Evolutionary conservation across 352 stramenopile genomes (phyloP).

Genomic region (Phytophthora sp.): DNA sequence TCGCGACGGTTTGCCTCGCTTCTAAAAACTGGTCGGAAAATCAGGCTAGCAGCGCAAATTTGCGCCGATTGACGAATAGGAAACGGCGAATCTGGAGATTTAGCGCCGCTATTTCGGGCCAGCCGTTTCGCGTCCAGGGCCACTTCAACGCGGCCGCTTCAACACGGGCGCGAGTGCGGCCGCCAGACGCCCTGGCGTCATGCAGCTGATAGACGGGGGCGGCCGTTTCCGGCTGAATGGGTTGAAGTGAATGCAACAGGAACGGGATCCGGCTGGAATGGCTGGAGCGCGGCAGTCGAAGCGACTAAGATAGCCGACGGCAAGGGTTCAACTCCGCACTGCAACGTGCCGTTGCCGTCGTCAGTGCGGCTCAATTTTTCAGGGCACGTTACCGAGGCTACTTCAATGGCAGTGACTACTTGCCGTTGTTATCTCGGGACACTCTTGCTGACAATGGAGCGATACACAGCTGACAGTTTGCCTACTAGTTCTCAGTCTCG

Average conservation of each 20-base stretch:
- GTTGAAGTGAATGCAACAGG: no score
- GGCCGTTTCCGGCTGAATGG: constrained; percentile 6
- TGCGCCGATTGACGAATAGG: constrained; percentile 6
- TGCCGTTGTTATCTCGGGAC: no score
- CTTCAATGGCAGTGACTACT: not conserved
- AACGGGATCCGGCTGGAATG: no score
- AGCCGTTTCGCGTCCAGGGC: constrained; percentile 23
- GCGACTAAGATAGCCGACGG: constrained; percentile 11
- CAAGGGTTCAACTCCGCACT: not conserved
- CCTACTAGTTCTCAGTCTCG: constrained; percentile 30
- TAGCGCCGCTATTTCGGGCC: not conserved
- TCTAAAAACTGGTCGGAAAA: not conserved
- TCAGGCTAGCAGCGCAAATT: not conserved
- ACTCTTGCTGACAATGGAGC: no score
- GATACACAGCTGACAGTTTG: no score
- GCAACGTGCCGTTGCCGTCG: constrained; percentile 6
- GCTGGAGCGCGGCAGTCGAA: not conserved
- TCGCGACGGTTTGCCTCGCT: constrained; percentile 17
- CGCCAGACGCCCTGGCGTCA: not conserved
- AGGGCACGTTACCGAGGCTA: not conserved
- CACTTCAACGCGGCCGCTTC: not conserved
- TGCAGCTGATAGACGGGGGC: no score
- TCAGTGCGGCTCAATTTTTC: constrained; percentile 5
- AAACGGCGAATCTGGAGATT: not conserved
- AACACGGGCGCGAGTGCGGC: not conserved